Evolutionary conservation across 305 asterid species (phyloP), one percentile per base, ranked within the genome.

Genomic region (Rubia balearica): DNA sequence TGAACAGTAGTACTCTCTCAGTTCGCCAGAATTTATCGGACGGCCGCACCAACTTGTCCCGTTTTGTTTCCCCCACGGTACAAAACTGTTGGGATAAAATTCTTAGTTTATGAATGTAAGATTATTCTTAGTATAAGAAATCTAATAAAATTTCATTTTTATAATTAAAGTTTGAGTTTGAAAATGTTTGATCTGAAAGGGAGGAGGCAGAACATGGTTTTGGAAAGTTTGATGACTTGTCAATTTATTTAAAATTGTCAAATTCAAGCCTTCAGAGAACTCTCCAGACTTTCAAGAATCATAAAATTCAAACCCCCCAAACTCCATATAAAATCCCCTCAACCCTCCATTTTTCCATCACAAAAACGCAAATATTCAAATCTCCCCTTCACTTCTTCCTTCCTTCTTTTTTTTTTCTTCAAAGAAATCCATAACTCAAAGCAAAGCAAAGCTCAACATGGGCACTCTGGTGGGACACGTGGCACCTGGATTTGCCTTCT

Each of bases 401-500:
- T 10, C 8, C 16, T 53, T 12, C 5, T 48, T 45, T 27, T 14
- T 27, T 48, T 36, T 27, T 43, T 48, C 71, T 65, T 41, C 71
- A 55, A 40, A 19, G 10, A 49, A 43, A 10, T 57, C 13, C 65
- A 61, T 49, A 0, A 38, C 4, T 21, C 36, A n/a, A 48, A 13
- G 49, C 65, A 66, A 55, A 63, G 59, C 8, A 73, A 21, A 5
- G 5, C 9, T 53, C 76, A 7, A 90, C n/a, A n/a, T 90, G 97
- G 97, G 97, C 45, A 80, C 83, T 68, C 72, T 84, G 70, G 65
- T 85, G 46, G 97, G 97, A 5, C 97, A 90, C 69, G 96, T 88
- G 63, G 89, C 87, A 74, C 97, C 97, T 3, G 97, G 97, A 22
- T 81, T 88, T 42, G 94, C 86, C 62, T 88, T 90, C 84, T 85